Percentiles rank a stretch among this genome's conserved stretches.
phyloP scores from a whole-genome alignment of 2,329 filamentous ascomycete genomes.

The Colletotrichum nymphaeae region DNA sequence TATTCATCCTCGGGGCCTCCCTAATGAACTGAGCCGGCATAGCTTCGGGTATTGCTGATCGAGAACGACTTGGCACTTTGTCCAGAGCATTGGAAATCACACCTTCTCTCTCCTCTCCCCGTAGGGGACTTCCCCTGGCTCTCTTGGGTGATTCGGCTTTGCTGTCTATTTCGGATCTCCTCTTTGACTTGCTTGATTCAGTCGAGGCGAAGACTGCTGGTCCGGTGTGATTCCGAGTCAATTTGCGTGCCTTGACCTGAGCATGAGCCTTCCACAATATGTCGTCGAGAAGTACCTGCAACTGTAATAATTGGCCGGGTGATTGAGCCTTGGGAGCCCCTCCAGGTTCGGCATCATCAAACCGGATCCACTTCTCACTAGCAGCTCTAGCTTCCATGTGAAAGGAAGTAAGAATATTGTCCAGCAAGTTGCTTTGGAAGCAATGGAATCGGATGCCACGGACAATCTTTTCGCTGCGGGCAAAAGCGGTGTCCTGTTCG shows the following conservation, averaged over 20 bases:
- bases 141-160: slow-evolving; percentile 6
- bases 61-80: slow-evolving; percentile 21
- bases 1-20: not conserved
- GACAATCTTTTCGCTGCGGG: slow-evolving; percentile 11
- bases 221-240: not conserved
- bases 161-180: not conserved
- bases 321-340: slow-evolving; percentile 3
- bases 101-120: not conserved
- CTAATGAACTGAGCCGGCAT: not conserved
- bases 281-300: slow-evolving; percentile 9
- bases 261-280: not conserved
- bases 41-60: not conserved
- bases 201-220: not conserved
- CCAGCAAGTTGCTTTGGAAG: not conserved
- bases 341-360: not conserved
- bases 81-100: not conserved
- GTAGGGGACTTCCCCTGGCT: not conserved
- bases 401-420: slow-evolving; percentile 13
- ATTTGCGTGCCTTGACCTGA: not conserved
- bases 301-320: not conserved
- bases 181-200: slow-evolving; percentile 1
- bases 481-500: not conserved
- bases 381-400: slow-evolving; percentile 13
- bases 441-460: slow-evolving; percentile 6
- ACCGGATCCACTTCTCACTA: slow-evolving; percentile 17